A percentile compares a stretch with the other conserved stretches of the same genome.
These are phyloP conservation scores for Dactylellina haptotyla DNA, from an alignment of 2,329 filamentous ascomycete genomes.

Conservation along the genomic window DNA sequence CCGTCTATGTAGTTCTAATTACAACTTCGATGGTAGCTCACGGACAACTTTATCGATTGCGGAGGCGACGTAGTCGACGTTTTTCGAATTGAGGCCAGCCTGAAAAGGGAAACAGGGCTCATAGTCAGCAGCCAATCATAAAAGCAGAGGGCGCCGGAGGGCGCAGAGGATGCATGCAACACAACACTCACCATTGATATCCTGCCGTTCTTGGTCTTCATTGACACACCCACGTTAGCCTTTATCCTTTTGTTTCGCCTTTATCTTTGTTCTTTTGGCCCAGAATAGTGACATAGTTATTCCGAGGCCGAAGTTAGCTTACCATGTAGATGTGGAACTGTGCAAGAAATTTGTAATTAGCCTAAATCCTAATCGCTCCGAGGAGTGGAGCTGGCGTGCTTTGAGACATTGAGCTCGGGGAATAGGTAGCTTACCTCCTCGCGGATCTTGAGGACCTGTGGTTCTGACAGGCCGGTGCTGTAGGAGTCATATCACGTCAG, in stretches of 20 bases:
- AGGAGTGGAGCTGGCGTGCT: slow-evolving; percentile 21
- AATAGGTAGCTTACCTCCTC: slow-evolving; percentile 73
- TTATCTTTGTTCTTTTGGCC: neutral
- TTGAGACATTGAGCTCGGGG: slow-evolving; percentile 21
- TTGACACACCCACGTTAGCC: slow-evolving; percentile 33
- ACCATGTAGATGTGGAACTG: slow-evolving; percentile 89
- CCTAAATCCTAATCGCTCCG: slow-evolving; percentile 35
- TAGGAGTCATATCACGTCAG: slow-evolving; percentile 14
- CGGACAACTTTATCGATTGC: slow-evolving; percentile 77
- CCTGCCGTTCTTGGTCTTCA: slow-evolving; percentile 82
- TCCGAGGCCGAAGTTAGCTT: slow-evolving; percentile 33
- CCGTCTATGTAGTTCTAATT: neutral
- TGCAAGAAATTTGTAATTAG: slow-evolving; percentile 14
- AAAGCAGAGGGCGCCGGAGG: slow-evolving; percentile 10
- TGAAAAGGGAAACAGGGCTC: slow-evolving; percentile 43
- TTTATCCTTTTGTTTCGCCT: slow-evolving; percentile 23
- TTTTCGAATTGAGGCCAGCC: slow-evolving; percentile 50
- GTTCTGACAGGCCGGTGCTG: slow-evolving; percentile 84
- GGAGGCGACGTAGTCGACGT: slow-evolving; percentile 75
- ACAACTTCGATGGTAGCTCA: slow-evolving; percentile 10
- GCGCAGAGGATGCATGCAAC: slow-evolving; percentile 68
- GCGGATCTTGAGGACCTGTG: slow-evolving; percentile 90
- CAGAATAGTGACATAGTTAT: neutral
- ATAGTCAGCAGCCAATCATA: slow-evolving; percentile 47
- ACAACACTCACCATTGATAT: slow-evolving; percentile 78